Base-by-base conservation (phyloP, 2,329 filamentous ascomycete species). In the Myriosclerotinia scirpicola region DNA sequence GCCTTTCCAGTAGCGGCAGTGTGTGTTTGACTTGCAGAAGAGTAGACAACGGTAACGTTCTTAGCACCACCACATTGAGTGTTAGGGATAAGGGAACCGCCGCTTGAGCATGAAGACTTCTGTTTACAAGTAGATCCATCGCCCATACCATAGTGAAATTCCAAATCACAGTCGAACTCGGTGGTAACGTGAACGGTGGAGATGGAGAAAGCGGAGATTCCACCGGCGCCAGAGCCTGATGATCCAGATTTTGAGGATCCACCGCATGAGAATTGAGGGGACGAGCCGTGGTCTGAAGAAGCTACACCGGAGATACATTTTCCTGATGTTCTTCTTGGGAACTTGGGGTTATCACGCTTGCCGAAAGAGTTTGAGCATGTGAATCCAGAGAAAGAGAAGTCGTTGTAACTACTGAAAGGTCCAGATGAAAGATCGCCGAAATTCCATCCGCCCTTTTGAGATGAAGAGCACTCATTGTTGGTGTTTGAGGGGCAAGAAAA, bases 1-100 rank as follows among this genome's bases (percentile, higher is more conserved):
- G 81, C 76, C 75, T 84, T 82, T 69, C 77, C 79, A 64, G 83
- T 78, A 70, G 85, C 80, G 76, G 89, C 86, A 67, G 85, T 79
- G 11, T 63, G 44, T 44, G 68, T 67, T 53, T 72, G 70, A 70
- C 83, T 80, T 58, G 85, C 84, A 36, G 64, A 60, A 65, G 64
- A 53, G 79, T 83, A 87, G 77, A 87, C 80, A 77, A 97, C 88
- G 65, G 85, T 87, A 69, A 97, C 92, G 67, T 87, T 88, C 77
- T 85, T 92, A 71, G 94, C 93, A 79, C 93, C 93, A 85, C 93
- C 94, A 78, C 94, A 98, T 84, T 97, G 92, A 69, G 82, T 86
- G 85, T 97, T 97, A 80, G 86, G 80, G 74, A 97, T 83, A 56
- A 84, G 85, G 67, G 87, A 88, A 74, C 91, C 91, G 20, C 83